Evolutionary conservation across 257 asterid genomes (phyloP), one percentile per base, ranked within the genome.

Genomic region (Jasminum sambac): DNA sequence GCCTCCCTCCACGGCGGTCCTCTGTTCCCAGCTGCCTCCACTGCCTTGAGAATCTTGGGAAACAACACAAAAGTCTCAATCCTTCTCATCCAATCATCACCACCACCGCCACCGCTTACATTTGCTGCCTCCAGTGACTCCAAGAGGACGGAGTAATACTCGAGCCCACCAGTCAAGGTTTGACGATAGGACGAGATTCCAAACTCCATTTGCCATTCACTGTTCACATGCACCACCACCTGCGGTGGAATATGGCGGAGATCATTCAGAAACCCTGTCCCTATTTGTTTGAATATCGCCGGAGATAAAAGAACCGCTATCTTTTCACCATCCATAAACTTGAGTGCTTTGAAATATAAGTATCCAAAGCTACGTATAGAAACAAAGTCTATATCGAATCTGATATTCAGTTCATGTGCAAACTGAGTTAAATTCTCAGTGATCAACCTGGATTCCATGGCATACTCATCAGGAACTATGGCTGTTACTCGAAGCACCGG

Each of bases 201-300:
- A 16, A 78, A 76, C 36, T 88, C 92, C 73, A 79, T 69, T 55
- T 79, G 76, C 61, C 92, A 96, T 62, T 93, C 98, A 41, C 71
- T 74, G 74, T 89, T 96, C 80, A 89, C 90, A 79, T 88, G 90
- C 77, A 95, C 96, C 80, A 91, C 98, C 85, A 91, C 90, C 68
- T 91, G 85, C 13, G 98, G 96, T 5, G 86, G 72, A 16, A 86
- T 48, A 0, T 86, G 87, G 52, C 99, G 90, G 61, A 95, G 89
- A 58, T 89, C 96, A 68, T 71, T 84, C 60, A 95, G 66, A 74
- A 95, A 95, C 8, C 89, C 90, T 6, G 86, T 37, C 2, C 96
- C 99, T 9, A 85, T 85, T 1, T 83, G 86, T 48, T 89, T 86
- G 84, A 89, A 95, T 48, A 95, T 89, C 2, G 81, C 75, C 13